Conservation (phyloP, 805 yeast genomes). For the Lachancea thermotolerans region DNA sequence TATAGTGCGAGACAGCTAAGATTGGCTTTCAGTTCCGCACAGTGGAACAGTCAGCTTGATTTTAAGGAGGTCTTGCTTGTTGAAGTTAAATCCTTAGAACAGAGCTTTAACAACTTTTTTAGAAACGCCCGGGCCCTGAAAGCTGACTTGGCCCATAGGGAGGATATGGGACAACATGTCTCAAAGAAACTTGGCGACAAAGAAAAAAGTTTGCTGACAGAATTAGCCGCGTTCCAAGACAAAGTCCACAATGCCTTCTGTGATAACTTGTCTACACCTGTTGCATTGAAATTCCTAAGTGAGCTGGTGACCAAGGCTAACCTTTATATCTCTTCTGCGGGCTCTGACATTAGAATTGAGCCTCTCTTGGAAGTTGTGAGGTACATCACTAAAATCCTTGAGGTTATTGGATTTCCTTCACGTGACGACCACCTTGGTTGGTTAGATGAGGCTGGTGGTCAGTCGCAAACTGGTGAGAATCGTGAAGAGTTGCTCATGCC, state of each 20-base stretch:
- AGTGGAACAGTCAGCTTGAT: constrained; percentile 90
- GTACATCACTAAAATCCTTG: constrained; percentile 66
- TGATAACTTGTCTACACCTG: constrained; percentile 81
- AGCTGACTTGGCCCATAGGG: constrained; percentile 51
- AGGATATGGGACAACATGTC: constrained; percentile 43
- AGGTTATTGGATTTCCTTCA: constrained; percentile 67
- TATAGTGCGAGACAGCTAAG: constrained; percentile 80
- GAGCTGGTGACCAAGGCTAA: constrained; percentile 69
- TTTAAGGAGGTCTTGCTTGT: constrained; percentile 74
- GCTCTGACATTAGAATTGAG: constrained; percentile 52
- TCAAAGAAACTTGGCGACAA: constrained; percentile 52
- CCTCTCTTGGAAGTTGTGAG: constrained; percentile 55
- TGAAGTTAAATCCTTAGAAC: constrained; percentile 74
- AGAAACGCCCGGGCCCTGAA: constrained; percentile 77
- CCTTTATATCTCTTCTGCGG: constrained; percentile 57
- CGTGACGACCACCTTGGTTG: constrained; percentile 76
- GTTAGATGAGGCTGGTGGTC: constrained; percentile 34
- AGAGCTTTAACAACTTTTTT: constrained; percentile 74
- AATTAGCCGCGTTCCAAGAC: constrained; percentile 45
- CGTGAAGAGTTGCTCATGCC: constrained; percentile 73
- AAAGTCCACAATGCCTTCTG: constrained; percentile 74
- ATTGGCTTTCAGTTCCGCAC: constrained; percentile 81
- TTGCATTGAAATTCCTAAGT: constrained; percentile 54
- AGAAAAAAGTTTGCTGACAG: constrained; percentile 52
- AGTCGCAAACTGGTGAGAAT: constrained; percentile 17